Base-by-base conservation (phyloP, 2,329 filamentous ascomycete genomes). In the Metarhizium sp. region DNA sequence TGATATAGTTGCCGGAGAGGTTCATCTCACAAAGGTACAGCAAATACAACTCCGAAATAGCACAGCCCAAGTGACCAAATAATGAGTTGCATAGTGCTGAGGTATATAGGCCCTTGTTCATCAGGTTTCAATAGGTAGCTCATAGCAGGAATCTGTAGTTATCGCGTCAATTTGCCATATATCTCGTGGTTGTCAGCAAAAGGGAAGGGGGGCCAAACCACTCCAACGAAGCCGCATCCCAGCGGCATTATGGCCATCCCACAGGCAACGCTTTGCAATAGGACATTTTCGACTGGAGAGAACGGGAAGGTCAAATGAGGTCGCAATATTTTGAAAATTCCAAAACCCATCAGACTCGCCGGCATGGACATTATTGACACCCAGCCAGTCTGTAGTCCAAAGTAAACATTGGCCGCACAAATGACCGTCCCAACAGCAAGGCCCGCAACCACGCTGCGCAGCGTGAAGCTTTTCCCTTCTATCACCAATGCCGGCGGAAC, bases 391-490 rank as follows among this genome's bases (percentile, higher is more conserved):
- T 97, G 94, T 36, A 99, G 77, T n/a, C 94, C 94, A 69, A 99
- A 99, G 71, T 97, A 99, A 77, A 95, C 96, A 68, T 99, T 99
- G 53, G 90, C 95, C 69, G 96, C 96, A 67, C 89, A 94, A 65
- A 97, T 96, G 55, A 97, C 77, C 4, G 94, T 82, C 45, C 94
- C 94, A 59, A 99, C 94, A 3, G 82, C 75, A 6, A 95, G 77
- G 16, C 94, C 94, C 32, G 89, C 90, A 5, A 84, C 67, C 43
- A 97, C 78, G 52, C 90, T 90, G 55, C 94, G 86, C 30, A 86
- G 56, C 0, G 94, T 97, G 73, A 99, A 96, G 73, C 90, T 91
- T 50, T 81, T 81, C 52, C 77, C 78, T 2, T 71, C 68, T 58
- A 70, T 55, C 8, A 54, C 50, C 18, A 59, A 59, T 47, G 59